These are phyloP conservation scores for Pyrenochaeta sp. DNA, from an alignment of 2,329 filamentous ascomycete species.

Conservation along the genomic window DNA sequence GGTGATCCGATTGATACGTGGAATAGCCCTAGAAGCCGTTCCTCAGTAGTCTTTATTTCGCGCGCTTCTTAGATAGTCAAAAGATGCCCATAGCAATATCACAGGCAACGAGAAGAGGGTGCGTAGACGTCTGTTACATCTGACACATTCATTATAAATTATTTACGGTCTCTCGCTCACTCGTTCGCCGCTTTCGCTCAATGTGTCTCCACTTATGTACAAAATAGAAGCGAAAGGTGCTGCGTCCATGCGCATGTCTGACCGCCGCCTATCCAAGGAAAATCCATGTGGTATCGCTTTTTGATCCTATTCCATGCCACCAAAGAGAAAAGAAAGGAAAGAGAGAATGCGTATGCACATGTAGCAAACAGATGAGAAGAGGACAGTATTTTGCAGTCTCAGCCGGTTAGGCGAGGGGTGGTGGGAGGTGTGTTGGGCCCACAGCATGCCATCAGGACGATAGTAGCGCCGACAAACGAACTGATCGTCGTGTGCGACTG, in stretches of 20 bases:
- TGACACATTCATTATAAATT: not conserved
- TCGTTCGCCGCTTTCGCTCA: not conserved
- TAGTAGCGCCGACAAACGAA: not conserved
- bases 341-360: not conserved
- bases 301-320: not conserved
- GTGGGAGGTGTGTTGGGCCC: not conserved
- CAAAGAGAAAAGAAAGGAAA: not conserved
- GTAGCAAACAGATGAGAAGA: conserved; percentile 2
- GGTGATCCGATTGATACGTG: too few species aligned
- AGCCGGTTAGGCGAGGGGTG: not conserved
- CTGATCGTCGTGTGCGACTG: not conserved
- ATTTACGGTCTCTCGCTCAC: not conserved
- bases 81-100: too few species aligned
- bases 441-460: not conserved
- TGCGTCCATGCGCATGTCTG: conserved; percentile 1
- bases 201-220: not conserved
- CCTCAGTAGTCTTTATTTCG: too few species aligned
- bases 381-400: not conserved
- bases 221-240: not conserved
- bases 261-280: not conserved
- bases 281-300: not conserved
- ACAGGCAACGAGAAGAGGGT: too few species aligned
- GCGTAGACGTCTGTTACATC: too few species aligned
- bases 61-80: too few species aligned
- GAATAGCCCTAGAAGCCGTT: too few species aligned